Percentiles rank a stretch among this genome's conserved stretches.
Conservation (phyloP, 2,329 filamentous ascomycete genomes). For the Botryotinia convoluta region DNA sequence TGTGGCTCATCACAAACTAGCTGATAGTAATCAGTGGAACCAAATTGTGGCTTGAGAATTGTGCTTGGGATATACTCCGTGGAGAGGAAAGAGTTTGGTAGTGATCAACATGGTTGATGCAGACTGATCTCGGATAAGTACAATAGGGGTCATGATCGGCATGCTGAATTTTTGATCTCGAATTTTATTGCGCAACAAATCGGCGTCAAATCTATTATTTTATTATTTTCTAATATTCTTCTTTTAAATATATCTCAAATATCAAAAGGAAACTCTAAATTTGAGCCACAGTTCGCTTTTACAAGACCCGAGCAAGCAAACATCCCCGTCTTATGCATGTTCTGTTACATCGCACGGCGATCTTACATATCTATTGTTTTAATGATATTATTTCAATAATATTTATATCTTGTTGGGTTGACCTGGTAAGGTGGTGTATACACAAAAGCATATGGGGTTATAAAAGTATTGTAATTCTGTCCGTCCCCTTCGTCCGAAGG, state of each 20-base stretch:
- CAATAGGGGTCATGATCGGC: conserved; percentile 12
- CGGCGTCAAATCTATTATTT: too few relatives aligned
- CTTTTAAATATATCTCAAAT: not conserved
- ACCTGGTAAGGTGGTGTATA: too few relatives aligned
- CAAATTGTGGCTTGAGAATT: conserved; percentile 5
- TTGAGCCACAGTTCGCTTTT: not conserved
- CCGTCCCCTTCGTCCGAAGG: too few relatives aligned
- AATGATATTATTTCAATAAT: too few relatives aligned
- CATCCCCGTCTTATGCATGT: not conserved
- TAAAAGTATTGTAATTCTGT: too few relatives aligned
- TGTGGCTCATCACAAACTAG: not conserved
- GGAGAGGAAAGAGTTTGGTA: not conserved
- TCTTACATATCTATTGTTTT: conserved; percentile 1
- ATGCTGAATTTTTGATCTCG: not conserved
- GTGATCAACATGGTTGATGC: not conserved
- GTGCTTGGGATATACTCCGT: not conserved
- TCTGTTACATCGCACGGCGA: not conserved
- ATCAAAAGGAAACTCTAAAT: not conserved
- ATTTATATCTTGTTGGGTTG: too few relatives aligned
- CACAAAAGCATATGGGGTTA: too few relatives aligned
- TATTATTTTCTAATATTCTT: not conserved
- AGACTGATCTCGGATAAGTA: not conserved
- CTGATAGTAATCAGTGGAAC: not conserved
- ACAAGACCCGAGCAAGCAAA: too few relatives aligned
- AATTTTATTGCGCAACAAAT: not conserved